These are phyloP conservation scores for Tricholoma terreum DNA, from an alignment of 768 basidiomycete species.

Conservation along the genomic window DNA sequence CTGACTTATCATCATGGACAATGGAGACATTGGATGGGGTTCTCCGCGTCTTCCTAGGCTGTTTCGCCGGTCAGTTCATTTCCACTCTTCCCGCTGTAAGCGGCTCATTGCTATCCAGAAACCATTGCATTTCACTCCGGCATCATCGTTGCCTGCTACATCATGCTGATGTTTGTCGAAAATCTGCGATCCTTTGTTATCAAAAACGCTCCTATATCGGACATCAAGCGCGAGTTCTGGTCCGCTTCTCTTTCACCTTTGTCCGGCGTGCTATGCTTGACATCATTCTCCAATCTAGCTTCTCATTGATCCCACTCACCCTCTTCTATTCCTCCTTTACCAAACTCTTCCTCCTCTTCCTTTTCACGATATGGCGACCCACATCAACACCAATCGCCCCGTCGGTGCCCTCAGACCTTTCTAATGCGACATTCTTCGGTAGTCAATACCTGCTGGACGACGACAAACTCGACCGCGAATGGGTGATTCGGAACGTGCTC, in stretches of 20 bases:
- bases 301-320: conserved; percentile 74
- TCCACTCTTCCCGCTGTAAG: neutral
- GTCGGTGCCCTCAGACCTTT: conserved; percentile 21
- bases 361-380: conserved; percentile 78
- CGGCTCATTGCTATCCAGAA: conserved; percentile 40
- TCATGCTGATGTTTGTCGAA: conserved; percentile 45
- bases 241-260: conserved; percentile 19
- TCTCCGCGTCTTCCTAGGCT: conserved; percentile 60
- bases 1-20: conserved; percentile 48
- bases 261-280: neutral
- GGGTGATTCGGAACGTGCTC: conserved; percentile 79
- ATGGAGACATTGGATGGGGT: conserved; percentile 48
- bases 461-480: conserved; percentile 73
- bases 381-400: conserved; percentile 25
- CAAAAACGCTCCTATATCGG: conserved; percentile 29
- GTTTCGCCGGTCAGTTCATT: conserved; percentile 49
- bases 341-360: conserved; percentile 79
- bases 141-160: conserved; percentile 54
- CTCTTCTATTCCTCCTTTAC: conserved; percentile 82
- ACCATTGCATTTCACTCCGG: conserved; percentile 73
- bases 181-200: neutral
- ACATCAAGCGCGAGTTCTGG: conserved; percentile 64
- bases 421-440: conserved; percentile 17
- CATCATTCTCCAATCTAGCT: conserved; percentile 33
- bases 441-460: conserved; percentile 56